These are phyloP conservation scores for Nemania abortiva DNA, from an alignment of 2,329 filamentous ascomycete species.

Conservation along the genomic window DNA sequence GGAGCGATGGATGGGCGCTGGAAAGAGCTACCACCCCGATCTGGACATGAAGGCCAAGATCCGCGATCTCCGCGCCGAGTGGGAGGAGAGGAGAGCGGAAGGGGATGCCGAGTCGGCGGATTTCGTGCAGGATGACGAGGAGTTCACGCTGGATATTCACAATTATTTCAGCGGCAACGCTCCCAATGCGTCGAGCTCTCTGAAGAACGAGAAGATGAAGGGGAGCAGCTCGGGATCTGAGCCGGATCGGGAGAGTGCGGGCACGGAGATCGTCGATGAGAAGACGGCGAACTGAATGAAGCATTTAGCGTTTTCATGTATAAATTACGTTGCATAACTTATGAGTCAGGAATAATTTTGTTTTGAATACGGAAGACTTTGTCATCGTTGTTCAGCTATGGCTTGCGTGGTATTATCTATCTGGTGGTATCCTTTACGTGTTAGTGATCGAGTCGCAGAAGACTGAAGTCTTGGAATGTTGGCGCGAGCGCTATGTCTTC, in stretches of 20 bases:
- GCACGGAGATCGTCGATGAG: constrained; percentile 27
- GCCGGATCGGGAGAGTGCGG: constrained; percentile 10
- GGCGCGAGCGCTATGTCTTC: too few relatives aligned
- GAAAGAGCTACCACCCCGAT: constrained; percentile 86
- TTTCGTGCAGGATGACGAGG: constrained; percentile 59
- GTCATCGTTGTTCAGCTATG: neutral
- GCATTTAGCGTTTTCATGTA: neutral
- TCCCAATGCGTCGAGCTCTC: constrained; percentile 29
- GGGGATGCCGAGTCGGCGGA: constrained; percentile 59
- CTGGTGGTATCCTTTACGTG: neutral
- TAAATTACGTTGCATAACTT: neutral
- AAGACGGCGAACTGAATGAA: constrained; percentile 15
- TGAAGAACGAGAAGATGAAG: constrained; percentile 47
- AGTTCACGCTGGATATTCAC: constrained; percentile 66
- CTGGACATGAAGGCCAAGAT: constrained; percentile 87
- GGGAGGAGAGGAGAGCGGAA: constrained; percentile 64
- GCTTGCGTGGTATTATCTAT: neutral
- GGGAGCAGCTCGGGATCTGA: constrained; percentile 26
- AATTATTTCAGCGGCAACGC: constrained; percentile 61
- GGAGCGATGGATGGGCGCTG: constrained; percentile 83
- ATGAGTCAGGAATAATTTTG: neutral
- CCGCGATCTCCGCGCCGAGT: constrained; percentile 79
- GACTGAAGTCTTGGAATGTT: neutral
- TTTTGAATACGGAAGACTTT: neutral
- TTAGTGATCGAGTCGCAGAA: neutral